Base-by-base conservation (phyloP, 805 yeast species). In the Nakazawaea ernobii region DNA sequence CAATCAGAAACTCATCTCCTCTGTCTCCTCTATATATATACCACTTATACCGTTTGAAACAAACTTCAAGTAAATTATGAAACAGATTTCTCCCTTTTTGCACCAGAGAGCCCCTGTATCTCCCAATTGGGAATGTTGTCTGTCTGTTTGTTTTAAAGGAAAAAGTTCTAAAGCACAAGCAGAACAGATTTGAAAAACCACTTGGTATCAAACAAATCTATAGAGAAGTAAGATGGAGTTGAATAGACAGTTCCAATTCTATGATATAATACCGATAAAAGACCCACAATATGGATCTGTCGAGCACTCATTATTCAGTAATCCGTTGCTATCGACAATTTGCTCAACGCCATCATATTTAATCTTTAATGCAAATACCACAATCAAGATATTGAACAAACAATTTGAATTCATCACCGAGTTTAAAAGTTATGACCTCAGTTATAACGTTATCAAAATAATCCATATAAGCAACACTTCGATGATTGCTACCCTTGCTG, bases 201-300 rank as follows among this genome's bases (percentile, higher is more conserved):
- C 15, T 10, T 32, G n/a, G 6, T 11, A 32, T n/a, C 13, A 8
- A 17, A 35, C 27, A 17, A 15, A 15, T 7, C 8, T 35, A 15
- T 13, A 38, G 32, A 38, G 3, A n/a, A 27, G 32, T 2, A 39
- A 27, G 17, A 46, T 46, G 49, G 49, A 46, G 33, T 40, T 46
- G 45, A 46, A 30, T 26, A 28, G 92, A 50, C 96, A 86, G 59
- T 86, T 92, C 65, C 88, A 87, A 51, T 86, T 92, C 63, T 90
- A 86, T 62, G 96, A 89, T 45, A 74, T 79, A 33, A 74, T 82
- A 0, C 97, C 97, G 6, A 84, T 94, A 15, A 68, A 82, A 51
- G 99, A 94, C 59, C 98, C 98, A 5, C 69, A 77, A 50, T 73
- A 77, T 48, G 82, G 83, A 6, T 70, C 84, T 8, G 42, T 40